A percentile compares a stretch with the other conserved stretches of the same genome.
phyloP scores from a whole-genome alignment of 225 moss, liverwort and hornwort genomes.

The Takakia lepidozioides region DNA sequence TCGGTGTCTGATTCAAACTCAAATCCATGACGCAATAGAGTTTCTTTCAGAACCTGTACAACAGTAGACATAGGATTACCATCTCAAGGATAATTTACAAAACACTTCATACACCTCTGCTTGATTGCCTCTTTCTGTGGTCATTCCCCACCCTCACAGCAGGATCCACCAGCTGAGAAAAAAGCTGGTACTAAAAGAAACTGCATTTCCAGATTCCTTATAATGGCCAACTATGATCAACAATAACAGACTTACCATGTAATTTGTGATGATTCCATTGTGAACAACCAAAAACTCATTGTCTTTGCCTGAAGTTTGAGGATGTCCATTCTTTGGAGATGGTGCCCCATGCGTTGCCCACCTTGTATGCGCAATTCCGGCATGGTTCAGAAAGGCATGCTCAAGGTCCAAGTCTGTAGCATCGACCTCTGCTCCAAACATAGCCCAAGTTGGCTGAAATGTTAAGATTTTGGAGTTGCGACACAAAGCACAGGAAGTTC shows the following conservation, averaged over 20 bases:
- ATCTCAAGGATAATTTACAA: not conserved
- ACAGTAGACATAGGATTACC: not conserved
- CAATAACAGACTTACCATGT: conserved; percentile 68
- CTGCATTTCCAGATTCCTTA: too few species aligned
- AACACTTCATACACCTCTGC: too few species aligned
- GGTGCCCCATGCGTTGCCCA: conserved; percentile 99
- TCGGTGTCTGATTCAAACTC: conserved; percentile 94
- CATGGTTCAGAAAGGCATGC: conserved; percentile 60
- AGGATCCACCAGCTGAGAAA: too few species aligned
- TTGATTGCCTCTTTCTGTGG: too few species aligned
- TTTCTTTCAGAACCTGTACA: conserved; percentile 86
- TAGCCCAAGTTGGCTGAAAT: too few species aligned
- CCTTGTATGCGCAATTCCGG: conserved; percentile 92
- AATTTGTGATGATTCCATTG: conserved; percentile 96
- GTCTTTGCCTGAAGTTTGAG: conserved; percentile 90
- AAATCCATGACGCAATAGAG: conserved; percentile 87
- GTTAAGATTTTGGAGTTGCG: too few species aligned
- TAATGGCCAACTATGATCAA: too few species aligned
- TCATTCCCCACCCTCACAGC: too few species aligned
- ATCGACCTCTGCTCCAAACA: conserved; percentile 69
- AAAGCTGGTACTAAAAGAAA: too few species aligned
- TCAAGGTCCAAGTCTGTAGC: conserved; percentile 74
- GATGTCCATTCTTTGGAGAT: conserved; percentile 88
- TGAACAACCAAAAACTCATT: conserved; percentile 99
- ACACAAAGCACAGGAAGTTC: too few species aligned